A percentile compares a stretch with the other conserved stretches of the same genome.
phyloP scores from a whole-genome alignment of 441 rosid genomes.

The Gossypium laxum region DNA sequence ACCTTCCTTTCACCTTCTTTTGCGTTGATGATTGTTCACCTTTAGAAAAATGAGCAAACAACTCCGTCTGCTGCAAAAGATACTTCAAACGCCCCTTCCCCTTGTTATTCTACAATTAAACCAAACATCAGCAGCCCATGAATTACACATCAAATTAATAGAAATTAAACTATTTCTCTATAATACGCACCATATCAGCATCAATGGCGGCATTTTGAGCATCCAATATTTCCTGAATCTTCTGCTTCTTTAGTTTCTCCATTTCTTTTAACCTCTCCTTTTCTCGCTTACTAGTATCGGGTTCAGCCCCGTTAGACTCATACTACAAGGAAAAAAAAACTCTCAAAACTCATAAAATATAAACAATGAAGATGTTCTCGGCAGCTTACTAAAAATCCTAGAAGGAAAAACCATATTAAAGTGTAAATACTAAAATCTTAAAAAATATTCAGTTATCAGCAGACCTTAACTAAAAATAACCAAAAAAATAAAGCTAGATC shows the following conservation, averaged over 20 bases:
- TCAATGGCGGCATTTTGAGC: constrained; percentile 86
- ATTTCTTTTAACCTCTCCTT: constrained; percentile 73
- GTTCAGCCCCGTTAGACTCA: constrained; percentile 28
- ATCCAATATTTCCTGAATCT: constrained; percentile 84
- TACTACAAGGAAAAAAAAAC: constrained; percentile 33
- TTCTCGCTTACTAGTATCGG: constrained; percentile 71
- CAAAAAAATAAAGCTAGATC: not conserved
- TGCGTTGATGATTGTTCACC: constrained; percentile 60
- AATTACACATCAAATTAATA: not conserved
- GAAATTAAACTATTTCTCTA: not conserved
- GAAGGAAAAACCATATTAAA: not conserved
- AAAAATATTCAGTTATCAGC: not conserved
- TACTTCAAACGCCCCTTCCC: constrained; percentile 89
- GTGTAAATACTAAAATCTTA: not conserved
- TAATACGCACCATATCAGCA: constrained; percentile 67
- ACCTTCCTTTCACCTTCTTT: constrained; percentile 86
- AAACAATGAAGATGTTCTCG: not conserved
- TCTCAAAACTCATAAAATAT: not conserved
- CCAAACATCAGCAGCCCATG: constrained; percentile 6
- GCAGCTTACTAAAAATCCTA: not conserved
- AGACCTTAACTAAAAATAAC: not conserved
- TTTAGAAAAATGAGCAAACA: constrained; percentile 22
- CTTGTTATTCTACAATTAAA: constrained; percentile 51
- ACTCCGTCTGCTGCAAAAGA: constrained; percentile 88
- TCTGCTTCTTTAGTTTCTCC: constrained; percentile 81